Conservation (phyloP, 345 rosid species). For the Eucalyptus pumila region DNA sequence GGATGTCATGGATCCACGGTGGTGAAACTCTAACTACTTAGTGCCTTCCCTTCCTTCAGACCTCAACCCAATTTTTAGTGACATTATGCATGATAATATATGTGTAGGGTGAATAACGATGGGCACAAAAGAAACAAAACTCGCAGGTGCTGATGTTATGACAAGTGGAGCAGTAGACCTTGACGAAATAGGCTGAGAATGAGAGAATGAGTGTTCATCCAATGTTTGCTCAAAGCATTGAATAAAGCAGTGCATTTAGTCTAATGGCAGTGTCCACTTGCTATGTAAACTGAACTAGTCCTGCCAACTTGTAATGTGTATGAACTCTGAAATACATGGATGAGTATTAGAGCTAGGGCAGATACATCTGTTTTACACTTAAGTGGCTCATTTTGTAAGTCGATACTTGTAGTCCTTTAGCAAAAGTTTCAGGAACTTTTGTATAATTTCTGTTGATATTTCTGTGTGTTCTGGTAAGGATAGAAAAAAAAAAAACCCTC, state of each 20-base stretch:
- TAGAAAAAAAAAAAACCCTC: neutral
- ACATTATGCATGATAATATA: neutral
- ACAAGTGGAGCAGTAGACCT: neutral
- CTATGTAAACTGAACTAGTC: neutral
- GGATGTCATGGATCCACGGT: neutral
- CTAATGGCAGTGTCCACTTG: neutral
- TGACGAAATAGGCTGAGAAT: neutral
- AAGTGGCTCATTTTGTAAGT: neutral
- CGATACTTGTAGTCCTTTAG: neutral
- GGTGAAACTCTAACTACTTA: neutral
- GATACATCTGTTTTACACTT: neutral
- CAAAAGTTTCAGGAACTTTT: neutral
- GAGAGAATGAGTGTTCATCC: neutral
- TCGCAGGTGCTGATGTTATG: neutral
- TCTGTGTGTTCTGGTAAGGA: neutral
- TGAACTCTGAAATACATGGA: neutral
- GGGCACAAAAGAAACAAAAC: neutral
- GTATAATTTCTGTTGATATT: neutral
- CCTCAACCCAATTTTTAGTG: neutral
- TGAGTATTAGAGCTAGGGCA: neutral
- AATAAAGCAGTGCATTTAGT: neutral
- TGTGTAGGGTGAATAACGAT: neutral
- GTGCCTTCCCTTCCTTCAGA: neutral
- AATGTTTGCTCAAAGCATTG: neutral
- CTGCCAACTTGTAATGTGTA: neutral